Evolutionary conservation across 2,329 filamentous ascomycete genomes (phyloP).

Genomic region (Trichophyton equinum): DNA sequence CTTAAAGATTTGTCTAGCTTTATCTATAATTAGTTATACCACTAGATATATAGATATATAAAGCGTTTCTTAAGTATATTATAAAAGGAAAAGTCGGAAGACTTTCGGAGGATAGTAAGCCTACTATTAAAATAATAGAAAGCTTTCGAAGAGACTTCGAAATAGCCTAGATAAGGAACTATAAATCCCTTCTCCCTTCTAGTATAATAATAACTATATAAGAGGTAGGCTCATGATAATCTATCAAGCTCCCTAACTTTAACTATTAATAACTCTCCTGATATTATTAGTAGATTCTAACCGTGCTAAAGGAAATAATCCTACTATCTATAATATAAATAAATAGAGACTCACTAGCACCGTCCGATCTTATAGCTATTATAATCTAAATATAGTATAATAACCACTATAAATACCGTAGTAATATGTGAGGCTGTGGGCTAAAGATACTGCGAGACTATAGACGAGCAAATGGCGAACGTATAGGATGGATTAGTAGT

Average conservation of each 20-base stretch:
- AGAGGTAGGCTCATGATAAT: conserved; percentile 1
- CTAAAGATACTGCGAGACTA: too few species aligned
- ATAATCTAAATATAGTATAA: too few species aligned
- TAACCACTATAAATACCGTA: too few species aligned
- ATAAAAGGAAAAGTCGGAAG: too few species aligned
- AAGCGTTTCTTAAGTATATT: too few species aligned
- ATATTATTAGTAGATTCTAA: neutral
- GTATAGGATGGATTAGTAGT: too few species aligned
- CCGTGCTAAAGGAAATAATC: conserved; percentile 1
- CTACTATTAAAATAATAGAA: neutral
- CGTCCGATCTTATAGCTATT: neutral
- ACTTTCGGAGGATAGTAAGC: neutral
- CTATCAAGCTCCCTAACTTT: neutral
- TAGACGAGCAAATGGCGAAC: too few species aligned
- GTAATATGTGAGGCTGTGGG: too few species aligned
- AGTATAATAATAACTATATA: neutral
- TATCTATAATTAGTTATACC: neutral
- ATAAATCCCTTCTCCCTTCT: neutral
- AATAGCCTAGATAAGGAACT: neutral
- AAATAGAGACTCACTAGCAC: neutral
- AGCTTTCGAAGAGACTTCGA: conserved; percentile 3
- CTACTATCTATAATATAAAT: neutral
- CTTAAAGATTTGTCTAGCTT: neutral
- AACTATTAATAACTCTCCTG: neutral
- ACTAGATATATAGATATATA: conserved; percentile 6